Evolutionary conservation across 2,329 filamentous ascomycete genomes (phyloP).

Genomic region (Sporothrix dimorphospora): DNA sequence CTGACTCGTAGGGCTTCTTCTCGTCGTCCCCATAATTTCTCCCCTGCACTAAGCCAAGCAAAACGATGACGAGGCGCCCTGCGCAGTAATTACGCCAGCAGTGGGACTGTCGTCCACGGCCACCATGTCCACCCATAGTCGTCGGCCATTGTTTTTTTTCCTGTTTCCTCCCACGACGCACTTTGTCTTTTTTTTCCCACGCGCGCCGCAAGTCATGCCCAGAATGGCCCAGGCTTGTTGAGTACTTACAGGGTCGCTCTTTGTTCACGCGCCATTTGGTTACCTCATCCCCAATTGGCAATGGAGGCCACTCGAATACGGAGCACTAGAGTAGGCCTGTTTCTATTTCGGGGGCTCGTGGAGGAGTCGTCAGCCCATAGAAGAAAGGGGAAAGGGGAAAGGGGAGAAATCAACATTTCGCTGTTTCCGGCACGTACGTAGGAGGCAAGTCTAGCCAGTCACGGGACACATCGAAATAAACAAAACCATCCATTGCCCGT

Average conservation of each 20-base stretch:
- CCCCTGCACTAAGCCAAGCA: not conserved
- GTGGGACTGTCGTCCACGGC: not conserved
- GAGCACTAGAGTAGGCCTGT: not conserved
- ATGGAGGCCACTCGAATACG: not conserved
- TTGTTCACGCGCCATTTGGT: not conserved
- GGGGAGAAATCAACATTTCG: not conserved
- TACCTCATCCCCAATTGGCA: not conserved
- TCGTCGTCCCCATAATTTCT: not conserved
- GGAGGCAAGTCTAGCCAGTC: not conserved
- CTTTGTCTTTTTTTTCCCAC: not conserved
- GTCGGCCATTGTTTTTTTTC: not conserved
- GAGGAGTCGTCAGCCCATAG: slow-evolving; percentile 2
- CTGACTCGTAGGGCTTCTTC: no score
- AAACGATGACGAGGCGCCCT: slow-evolving; percentile 19
- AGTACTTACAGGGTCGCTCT: not conserved
- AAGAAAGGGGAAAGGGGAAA: not conserved
- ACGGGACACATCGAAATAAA: not conserved
- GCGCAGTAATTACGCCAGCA: slow-evolving; percentile 14
- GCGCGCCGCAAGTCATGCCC: not conserved
- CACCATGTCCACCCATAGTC: not conserved
- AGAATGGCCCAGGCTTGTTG: not conserved
- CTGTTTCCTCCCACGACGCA: no score
- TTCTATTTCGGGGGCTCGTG: not conserved
- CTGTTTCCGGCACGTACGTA: not conserved
- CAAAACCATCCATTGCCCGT: not conserved